A percentile compares a stretch with the other conserved stretches of the same genome.
These are phyloP conservation scores for Isatis tinctoria DNA, from an alignment of 345 rosid genomes.

Conservation along the genomic window DNA sequence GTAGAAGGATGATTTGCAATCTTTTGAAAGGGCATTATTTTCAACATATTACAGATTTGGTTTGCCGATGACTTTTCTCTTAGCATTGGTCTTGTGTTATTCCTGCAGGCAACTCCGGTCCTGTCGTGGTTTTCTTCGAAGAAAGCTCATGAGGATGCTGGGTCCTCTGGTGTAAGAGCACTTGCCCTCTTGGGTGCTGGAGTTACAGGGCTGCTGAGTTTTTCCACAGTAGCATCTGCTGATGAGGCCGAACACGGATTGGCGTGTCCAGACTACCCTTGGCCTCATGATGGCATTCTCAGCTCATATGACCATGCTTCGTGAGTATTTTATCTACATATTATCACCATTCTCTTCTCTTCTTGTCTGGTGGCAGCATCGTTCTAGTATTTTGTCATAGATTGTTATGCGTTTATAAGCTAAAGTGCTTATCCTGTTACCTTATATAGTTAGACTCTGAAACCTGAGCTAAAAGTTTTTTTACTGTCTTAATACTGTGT, in stretches of 20 bases:
- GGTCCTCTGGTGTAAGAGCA: slow-evolving; percentile 51
- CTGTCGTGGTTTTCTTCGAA: slow-evolving; percentile 57
- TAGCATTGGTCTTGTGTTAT: slow-evolving; percentile 14
- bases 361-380: neutral
- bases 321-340: slow-evolving; percentile 45
- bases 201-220: slow-evolving; percentile 73
- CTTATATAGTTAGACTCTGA: neutral
- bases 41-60: neutral
- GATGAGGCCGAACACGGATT: slow-evolving; percentile 99
- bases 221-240: slow-evolving; percentile 76
- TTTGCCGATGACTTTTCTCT: neutral
- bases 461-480: neutral
- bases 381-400: neutral
- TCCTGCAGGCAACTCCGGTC: slow-evolving; percentile 53
- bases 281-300: slow-evolving; percentile 98
- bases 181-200: slow-evolving; percentile 87
- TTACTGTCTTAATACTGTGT: neutral
- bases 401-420: neutral
- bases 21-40: neutral
- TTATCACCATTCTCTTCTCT: neutral
- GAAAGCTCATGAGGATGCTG: slow-evolving; percentile 60
- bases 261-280: slow-evolving; percentile 81
- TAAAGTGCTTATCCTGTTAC: neutral
- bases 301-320: slow-evolving; percentile 99
- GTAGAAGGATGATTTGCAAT: neutral